Base-by-base conservation (phyloP, 78 protist species). In the Guillardia theta region DNA sequence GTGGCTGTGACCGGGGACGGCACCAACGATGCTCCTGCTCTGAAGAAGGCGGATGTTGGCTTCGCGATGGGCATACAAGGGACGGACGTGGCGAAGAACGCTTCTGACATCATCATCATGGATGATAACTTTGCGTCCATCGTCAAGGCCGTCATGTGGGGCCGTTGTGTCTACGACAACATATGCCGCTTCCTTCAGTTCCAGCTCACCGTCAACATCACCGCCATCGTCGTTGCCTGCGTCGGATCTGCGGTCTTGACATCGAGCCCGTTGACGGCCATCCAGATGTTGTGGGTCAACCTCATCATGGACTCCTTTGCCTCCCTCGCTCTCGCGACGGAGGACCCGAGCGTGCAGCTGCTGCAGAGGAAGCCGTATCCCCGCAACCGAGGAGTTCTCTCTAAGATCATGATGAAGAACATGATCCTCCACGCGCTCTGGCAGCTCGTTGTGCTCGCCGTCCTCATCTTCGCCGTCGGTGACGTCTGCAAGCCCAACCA, bases 301-400 rank as follows among this genome's bases (percentile, higher is more conserved):
- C 96, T 99, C 41, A 99, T 99, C 96, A 99, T 99, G 99, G 99
- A 99, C 96, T 97, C 99, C 21, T 33, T 99, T 39, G 99, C 99
- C 36, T 99, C 99, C 15, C 96, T 99, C 45, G 93, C 93, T 21
- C 90, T 93, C 3, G 95, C 93, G 33, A 64, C 88, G 46, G 95
- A 94, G 83, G 88, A 43, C 47, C 93, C 95, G 53, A 80, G 12
- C 41, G 1, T 10, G 27, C 15, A 12, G 41, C 83, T 70, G n/a
- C 83, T 70, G 46, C 45, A 94, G 41, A 90, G 90, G n/a, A 76
- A 94, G 64, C 95, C 95, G 43, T 94, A 94, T 50, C 41, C 43
- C 39, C 64, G 78, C 44, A 45, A 64, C 41, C 80, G 41, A n/a
- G 48, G 70, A 18, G 48, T 94, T 2, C 62, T 94, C 39, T 58